Evolutionary conservation across 495 filamentous ascomycete genomes (phyloP).

Genomic region (Physcia stellaris): DNA sequence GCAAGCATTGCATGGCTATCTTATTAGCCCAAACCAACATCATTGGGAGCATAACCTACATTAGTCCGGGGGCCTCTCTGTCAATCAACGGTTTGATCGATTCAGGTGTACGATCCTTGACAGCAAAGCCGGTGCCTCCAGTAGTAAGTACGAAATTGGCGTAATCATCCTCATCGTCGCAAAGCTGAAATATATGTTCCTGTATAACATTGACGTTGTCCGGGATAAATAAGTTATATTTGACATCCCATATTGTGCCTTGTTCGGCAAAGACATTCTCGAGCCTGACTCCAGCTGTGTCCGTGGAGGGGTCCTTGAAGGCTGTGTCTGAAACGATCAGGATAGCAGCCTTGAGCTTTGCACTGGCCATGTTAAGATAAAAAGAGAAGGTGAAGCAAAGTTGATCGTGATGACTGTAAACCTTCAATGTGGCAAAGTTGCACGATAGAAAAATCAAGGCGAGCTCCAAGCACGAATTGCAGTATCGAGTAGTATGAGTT

Average conservation of each 20-base stretch:
- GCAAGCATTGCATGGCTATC: conserved; percentile 81
- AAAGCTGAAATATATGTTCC: conserved; percentile 49
- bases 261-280: conserved; percentile 51
- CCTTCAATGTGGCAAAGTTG: neutral
- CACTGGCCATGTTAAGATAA: conserved; percentile 17
- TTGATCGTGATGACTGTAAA: neutral
- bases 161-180: conserved; percentile 41
- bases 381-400: neutral
- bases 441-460: too few relatives aligned
- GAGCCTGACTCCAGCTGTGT: conserved; percentile 52
- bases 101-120: conserved; percentile 83
- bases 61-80: conserved; percentile 75
- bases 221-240: conserved; percentile 60
- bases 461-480: too few relatives aligned
- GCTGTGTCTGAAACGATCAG: conserved; percentile 93
- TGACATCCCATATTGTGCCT: conserved; percentile 55
- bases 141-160: conserved; percentile 74
- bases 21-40: conserved; percentile 5
- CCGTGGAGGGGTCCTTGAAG: conserved; percentile 62
- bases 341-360: conserved; percentile 50
- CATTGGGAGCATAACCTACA: conserved; percentile 36
- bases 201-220: conserved; percentile 70
- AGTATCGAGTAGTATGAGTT: too few relatives aligned
- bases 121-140: conserved; percentile 87
- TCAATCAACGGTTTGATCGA: conserved; percentile 71